Evolutionary conservation across 768 basidiomycete genomes (phyloP).

Genomic region (Xerocomus brunneocitrinus): DNA sequence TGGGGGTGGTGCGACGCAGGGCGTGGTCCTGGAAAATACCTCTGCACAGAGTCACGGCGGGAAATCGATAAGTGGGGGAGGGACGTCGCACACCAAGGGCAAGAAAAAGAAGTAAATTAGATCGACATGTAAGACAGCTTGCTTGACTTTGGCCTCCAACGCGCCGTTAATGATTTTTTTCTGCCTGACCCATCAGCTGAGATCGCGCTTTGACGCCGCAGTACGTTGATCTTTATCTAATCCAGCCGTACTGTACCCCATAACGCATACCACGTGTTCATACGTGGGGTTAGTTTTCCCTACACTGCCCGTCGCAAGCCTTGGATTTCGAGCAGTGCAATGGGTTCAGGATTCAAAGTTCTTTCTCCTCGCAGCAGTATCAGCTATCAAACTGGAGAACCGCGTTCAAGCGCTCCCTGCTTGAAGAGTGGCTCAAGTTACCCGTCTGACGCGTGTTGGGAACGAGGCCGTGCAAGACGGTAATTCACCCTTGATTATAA

Average conservation of each 20-base stretch:
- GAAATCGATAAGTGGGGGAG: constrained; percentile 35
- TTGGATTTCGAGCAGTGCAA: constrained; percentile 3
- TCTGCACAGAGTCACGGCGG: constrained; percentile 28
- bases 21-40: constrained; percentile 34
- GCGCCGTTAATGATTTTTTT: constrained; percentile 20
- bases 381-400: background rate
- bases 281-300: background rate
- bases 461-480: constrained; percentile 26
- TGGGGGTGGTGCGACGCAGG: constrained; percentile 68
- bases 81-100: constrained; percentile 41
- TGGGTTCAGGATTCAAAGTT: background rate
- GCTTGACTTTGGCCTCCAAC: constrained; percentile 14
- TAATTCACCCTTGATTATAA: constrained; percentile 20
- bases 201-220: constrained; percentile 20
- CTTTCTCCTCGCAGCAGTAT: constrained; percentile 1
- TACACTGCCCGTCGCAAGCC: background rate
- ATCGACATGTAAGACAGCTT: constrained; percentile 18
- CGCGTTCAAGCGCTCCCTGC: constrained; percentile 1
- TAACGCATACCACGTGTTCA: constrained; percentile 14
- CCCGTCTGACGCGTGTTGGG: constrained; percentile 24
- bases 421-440: constrained; percentile 14
- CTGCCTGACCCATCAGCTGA: constrained; percentile 16
- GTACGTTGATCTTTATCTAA: constrained; percentile 25
- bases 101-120: constrained; percentile 64
- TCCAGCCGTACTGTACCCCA: constrained; percentile 11